Conservation (phyloP, 306 rosid species). For the Hippophae tibetana region DNA sequence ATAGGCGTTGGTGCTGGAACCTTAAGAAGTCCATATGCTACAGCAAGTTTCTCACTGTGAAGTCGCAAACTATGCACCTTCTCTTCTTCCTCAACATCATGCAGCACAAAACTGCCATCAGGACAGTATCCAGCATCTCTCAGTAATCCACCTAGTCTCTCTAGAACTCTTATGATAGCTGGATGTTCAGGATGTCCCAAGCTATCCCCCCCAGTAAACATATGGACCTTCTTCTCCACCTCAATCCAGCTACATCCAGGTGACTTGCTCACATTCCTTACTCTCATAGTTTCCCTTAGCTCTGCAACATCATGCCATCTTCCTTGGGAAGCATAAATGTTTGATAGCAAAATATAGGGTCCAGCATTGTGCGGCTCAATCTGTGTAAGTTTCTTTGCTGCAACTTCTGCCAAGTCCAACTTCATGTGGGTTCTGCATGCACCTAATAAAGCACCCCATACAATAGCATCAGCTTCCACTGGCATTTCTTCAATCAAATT, state of each 20-base stretch:
- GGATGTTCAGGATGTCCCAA: conserved; percentile 54
- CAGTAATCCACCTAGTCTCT: conserved; percentile 42
- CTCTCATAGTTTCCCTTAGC: conserved; percentile 35
- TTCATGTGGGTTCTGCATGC: conserved; percentile 32
- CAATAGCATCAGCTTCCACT: conserved; percentile 27
- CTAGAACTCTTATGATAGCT: conserved; percentile 39
- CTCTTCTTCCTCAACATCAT: conserved; percentile 77
- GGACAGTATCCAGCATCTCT: conserved; percentile 70
- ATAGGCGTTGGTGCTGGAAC: conserved; percentile 51
- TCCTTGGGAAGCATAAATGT: conserved; percentile 52
- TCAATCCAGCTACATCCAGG: conserved; percentile 79
- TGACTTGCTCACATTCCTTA: conserved; percentile 45
- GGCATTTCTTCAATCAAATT: conserved; percentile 32
- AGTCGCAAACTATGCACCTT: conserved; percentile 49
- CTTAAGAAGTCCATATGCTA: conserved; percentile 65
- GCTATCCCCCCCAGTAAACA: conserved; percentile 55
- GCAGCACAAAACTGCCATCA: conserved; percentile 61
- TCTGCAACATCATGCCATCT: conserved; percentile 52
- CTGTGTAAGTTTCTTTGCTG: conserved; percentile 39
- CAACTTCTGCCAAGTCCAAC: conserved; percentile 42
- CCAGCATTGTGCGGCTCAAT: conserved; percentile 64
- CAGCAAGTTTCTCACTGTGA: conserved; percentile 68
- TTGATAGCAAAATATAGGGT: conserved; percentile 48
- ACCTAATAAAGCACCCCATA: conserved; percentile 36
- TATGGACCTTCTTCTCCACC: conserved; percentile 53